phyloP scores from a whole-genome alignment of 2,329 filamentous ascomycete species.

The Colletotrichum paranaense region DNA sequence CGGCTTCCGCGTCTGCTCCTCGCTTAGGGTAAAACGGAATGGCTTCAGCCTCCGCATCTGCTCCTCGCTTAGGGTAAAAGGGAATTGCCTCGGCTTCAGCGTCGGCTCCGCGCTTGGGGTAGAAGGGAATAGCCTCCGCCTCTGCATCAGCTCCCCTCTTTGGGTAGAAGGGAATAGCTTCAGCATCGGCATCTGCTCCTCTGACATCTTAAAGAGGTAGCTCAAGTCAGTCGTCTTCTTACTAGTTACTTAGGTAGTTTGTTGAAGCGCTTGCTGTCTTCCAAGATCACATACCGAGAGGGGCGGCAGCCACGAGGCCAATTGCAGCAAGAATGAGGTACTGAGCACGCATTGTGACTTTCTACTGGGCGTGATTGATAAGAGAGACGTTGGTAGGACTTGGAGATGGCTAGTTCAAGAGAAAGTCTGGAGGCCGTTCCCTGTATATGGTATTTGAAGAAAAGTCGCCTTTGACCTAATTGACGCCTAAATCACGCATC shows the following conservation, averaged over 20 bases:
- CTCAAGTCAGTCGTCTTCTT: background rate
- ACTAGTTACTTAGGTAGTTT: too few species aligned
- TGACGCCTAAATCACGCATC: background rate
- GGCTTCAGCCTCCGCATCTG: background rate
- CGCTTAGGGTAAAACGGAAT: background rate
- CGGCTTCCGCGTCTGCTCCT: background rate
- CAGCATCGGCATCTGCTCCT: background rate
- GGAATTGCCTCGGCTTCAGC: conserved; percentile 1
- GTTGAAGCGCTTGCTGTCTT: background rate
- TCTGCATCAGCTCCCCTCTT: too few species aligned
- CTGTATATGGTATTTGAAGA: background rate
- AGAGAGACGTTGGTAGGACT: background rate
- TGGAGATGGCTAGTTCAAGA: background rate
- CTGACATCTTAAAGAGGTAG: background rate
- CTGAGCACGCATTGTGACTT: conserved; percentile 9
- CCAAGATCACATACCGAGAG: background rate
- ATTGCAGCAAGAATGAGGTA: background rate
- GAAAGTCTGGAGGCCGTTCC: background rate
- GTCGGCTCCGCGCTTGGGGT: background rate
- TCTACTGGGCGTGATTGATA: background rate
- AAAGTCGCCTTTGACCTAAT: background rate
- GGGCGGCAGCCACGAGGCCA: conserved; percentile 3
- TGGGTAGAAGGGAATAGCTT: too few species aligned
- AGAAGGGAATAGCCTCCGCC: background rate
- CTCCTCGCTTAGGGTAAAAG: background rate